Conservation (phyloP, 495 filamentous ascomycete species). For the Hypoxylon cercidicola region DNA sequence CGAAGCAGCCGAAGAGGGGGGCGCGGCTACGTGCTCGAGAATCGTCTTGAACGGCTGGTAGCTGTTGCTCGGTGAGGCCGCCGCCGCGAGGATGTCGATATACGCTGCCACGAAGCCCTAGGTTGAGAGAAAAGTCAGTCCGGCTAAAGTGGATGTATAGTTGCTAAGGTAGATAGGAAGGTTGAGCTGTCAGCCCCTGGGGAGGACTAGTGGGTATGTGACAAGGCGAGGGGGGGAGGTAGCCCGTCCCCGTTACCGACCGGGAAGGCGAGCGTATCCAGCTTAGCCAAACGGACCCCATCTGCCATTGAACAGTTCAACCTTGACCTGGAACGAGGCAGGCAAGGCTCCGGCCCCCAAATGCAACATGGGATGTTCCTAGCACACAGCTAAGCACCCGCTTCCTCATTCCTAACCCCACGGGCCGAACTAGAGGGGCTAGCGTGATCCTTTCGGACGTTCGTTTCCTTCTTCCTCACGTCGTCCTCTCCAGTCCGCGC, state of each 20-base stretch:
- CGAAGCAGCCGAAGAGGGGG: constrained; percentile 36
- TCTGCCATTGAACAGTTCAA: constrained; percentile 11
- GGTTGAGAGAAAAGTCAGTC: constrained; percentile 19
- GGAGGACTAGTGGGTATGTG: constrained; percentile 1
- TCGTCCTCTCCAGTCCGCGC: no score
- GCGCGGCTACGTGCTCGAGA: constrained; percentile 48
- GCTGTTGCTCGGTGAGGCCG: constrained; percentile 46
- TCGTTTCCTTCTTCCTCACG: no score
- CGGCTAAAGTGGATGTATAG: neutral
- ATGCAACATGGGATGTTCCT: constrained; percentile 7
- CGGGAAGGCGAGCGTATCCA: constrained; percentile 14
- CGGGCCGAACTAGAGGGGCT: constrained; percentile 15
- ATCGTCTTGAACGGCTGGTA: constrained; percentile 55
- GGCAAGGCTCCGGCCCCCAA: constrained; percentile 28
- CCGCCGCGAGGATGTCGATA: constrained; percentile 56
- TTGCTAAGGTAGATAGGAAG: constrained; percentile 6
- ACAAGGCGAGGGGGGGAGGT: constrained; percentile 9
- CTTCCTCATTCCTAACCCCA: constrained; percentile 4
- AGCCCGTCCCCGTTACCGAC: constrained; percentile 5
- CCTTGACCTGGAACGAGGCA: constrained; percentile 9
- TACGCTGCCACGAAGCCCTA: constrained; percentile 67
- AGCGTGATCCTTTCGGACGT: constrained; percentile 4
- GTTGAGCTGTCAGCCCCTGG: constrained; percentile 25
- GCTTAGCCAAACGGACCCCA: constrained; percentile 30
- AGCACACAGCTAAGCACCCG: constrained; percentile 11